phyloP scores from a whole-genome alignment of 73 alveolate genomes.

The Symbiodinium natans region DNA sequence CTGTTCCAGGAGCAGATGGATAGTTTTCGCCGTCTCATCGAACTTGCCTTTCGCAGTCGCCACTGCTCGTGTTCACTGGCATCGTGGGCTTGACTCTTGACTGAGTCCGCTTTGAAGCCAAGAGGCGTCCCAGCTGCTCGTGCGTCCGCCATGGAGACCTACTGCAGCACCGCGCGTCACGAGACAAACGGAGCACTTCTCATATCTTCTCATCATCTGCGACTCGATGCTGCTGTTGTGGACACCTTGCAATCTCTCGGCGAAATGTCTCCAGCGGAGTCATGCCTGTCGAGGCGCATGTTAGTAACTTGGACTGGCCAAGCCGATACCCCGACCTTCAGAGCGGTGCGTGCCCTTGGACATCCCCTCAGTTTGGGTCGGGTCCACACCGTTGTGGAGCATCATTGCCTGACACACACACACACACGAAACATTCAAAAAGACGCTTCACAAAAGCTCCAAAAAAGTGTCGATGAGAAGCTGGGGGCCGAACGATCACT shows the following conservation, averaged over 20 bases:
- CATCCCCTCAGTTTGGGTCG: slow-evolving; percentile 93
- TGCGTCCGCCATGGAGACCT: slow-evolving; percentile 67
- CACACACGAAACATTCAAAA: background rate
- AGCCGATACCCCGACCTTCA: slow-evolving; percentile 9
- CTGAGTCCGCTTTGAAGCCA: background rate
- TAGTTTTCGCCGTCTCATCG: slow-evolving; percentile 39
- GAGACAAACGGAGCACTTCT: no score
- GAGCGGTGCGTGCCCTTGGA: slow-evolving; percentile 55
- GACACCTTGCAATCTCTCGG: slow-evolving; percentile 67
- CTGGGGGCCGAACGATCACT: slow-evolving; percentile 43
- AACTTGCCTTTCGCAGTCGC: slow-evolving; percentile 10
- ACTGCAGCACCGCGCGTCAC: background rate
- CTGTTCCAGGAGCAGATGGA: slow-evolving; percentile 60
- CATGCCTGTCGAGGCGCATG: slow-evolving; percentile 30
- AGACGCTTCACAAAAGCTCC: background rate
- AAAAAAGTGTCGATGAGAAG: background rate
- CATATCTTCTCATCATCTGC: no score
- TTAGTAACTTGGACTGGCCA: background rate
- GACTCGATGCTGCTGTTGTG: no score
- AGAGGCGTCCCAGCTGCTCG: slow-evolving; percentile 22
- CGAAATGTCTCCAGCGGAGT: slow-evolving; percentile 76
- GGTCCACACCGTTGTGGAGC: slow-evolving; percentile 91
- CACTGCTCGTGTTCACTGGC: background rate
- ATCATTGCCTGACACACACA: slow-evolving; percentile 40
- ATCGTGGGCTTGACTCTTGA: background rate